Evolutionary conservation across 768 basidiomycete genomes (phyloP).

Genomic region (Suillus hirtellus): DNA sequence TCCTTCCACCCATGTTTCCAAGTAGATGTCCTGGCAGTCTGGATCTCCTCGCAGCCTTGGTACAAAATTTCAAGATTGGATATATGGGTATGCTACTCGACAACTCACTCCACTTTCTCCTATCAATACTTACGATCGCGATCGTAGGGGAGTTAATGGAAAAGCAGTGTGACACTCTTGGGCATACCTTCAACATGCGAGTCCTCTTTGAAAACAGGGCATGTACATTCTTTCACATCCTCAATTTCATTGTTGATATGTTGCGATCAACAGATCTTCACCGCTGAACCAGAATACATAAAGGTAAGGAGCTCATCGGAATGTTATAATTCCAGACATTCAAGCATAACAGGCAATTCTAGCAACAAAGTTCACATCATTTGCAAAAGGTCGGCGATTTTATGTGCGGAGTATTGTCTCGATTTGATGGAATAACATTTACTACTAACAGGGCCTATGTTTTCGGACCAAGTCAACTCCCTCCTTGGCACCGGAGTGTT

Average conservation of each 20-base stretch:
- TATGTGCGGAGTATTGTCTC: neutral
- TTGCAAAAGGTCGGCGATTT: slow-evolving; percentile 34
- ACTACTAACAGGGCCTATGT: slow-evolving; percentile 21
- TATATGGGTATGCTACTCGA: slow-evolving; percentile 44
- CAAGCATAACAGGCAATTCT: slow-evolving; percentile 34
- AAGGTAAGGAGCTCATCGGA: slow-evolving; percentile 29
- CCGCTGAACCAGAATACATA: slow-evolving; percentile 40
- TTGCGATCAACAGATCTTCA: slow-evolving; percentile 32
- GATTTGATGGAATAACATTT: slow-evolving; percentile 2
- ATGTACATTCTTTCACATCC: neutral
- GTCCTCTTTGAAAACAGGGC: slow-evolving; percentile 31
- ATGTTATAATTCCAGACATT: neutral
- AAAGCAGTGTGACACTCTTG: slow-evolving; percentile 18
- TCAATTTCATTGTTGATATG: neutral
- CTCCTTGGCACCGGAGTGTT: slow-evolving; percentile 41
- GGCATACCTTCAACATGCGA: slow-evolving; percentile 25
- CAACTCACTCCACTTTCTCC: neutral
- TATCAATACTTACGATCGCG: neutral
- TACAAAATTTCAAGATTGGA: slow-evolving; percentile 41
- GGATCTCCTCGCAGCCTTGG: slow-evolving; percentile 43
- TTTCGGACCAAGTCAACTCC: slow-evolving; percentile 26
- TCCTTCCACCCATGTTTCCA: slow-evolving; percentile 39
- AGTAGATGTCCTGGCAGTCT: slow-evolving; percentile 47
- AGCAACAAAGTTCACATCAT: slow-evolving; percentile 38
- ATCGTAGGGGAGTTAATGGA: slow-evolving; percentile 17